Evolutionary conservation across 176 grass and related monocot species (phyloP), one percentile per base, ranked within the genome.

Genomic region (Triticum aestivum): DNA sequence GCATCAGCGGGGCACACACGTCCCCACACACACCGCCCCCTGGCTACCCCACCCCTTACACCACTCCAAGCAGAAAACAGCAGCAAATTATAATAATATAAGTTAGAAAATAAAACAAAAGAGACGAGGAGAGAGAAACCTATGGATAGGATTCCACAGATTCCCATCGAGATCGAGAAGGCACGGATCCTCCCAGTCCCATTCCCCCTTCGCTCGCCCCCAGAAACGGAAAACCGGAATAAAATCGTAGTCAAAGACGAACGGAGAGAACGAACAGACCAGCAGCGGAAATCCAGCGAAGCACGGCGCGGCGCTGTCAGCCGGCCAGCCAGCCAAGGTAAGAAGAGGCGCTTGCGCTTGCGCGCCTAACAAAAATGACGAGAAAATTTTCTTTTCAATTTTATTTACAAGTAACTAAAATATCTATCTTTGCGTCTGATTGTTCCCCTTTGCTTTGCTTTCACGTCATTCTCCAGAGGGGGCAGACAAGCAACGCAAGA

Each of bases 401-500:
- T 52, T 4, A 47, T 47, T 47, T 47, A 52, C 0, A 54, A 54
- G 51, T 54, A 54, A 54, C 15, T 54, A 54, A 54, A 54, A 54
- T 54, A 54, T 54, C 51, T 18, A 0, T 18, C 75, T 27, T 61
- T 61, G 78, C 35, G 41, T 5, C 68, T 45, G 85, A 72, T 69
- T 37, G 84, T 56, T 78, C 18, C 44, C 65, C 35, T 78, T 78
- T 69, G 75, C 82, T 73, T 75, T 42, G 58, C 88, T 29, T 81
- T 66, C 58, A 77, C 62, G 89, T 88, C 86, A 79, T 77, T 85
- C 75, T 77, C 77, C 49, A 17, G 27, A 80, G 74, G 26, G 33
- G 26, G 1, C 71, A 15, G 38, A 12, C 20, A 39, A 83, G 74
- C 74, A 56, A 77, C 18, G 47, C 45, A 2, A 51, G 70, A 27